Conservation (phyloP, 139 green algal species). For the Trebouxia sp. region DNA sequence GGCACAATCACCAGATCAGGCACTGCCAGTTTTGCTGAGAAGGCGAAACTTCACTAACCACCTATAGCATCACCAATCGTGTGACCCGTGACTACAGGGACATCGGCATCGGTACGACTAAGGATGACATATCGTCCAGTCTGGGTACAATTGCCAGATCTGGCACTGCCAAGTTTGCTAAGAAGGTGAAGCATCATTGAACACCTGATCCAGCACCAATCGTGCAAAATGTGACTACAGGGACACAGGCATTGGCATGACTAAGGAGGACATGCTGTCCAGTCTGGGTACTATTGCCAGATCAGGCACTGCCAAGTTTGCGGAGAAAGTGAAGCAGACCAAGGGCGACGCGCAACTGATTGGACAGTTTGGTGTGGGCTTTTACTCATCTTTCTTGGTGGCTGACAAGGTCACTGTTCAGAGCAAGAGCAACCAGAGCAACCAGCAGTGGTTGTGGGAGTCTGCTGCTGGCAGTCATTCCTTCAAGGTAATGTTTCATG, state of each 20-base stretch:
- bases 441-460: slow-evolving; percentile 90
- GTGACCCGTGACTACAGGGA: slow-evolving; percentile 53
- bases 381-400: slow-evolving; percentile 97
- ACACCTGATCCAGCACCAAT: background rate
- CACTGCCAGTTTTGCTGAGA: slow-evolving; percentile 96
- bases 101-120: slow-evolving; percentile 94
- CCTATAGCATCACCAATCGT: background rate
- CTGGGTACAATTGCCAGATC: slow-evolving; percentile 96
- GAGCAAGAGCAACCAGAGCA: slow-evolving; percentile 78
- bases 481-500: slow-evolving; percentile 72
- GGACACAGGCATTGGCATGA: slow-evolving; percentile 96
- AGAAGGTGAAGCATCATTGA: slow-evolving; percentile 56
- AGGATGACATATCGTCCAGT: slow-evolving; percentile 83
- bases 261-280: slow-evolving; percentile 85
- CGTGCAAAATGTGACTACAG: slow-evolving; percentile 30
- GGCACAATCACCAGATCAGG: slow-evolving; percentile 97
- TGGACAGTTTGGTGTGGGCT: slow-evolving; percentile 96
- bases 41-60: slow-evolving; percentile 29
- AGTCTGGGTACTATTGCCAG: slow-evolving; percentile 97
- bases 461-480: slow-evolving; percentile 78
- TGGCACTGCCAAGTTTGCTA: slow-evolving; percentile 97
- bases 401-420: slow-evolving; percentile 82
- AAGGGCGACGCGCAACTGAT: slow-evolving; percentile 45
- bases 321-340: slow-evolving; percentile 66
- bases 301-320: slow-evolving; percentile 96